These are phyloP conservation scores for Candida sphagnicola DNA, from an alignment of 805 yeast genomes.

Conservation along the genomic window DNA sequence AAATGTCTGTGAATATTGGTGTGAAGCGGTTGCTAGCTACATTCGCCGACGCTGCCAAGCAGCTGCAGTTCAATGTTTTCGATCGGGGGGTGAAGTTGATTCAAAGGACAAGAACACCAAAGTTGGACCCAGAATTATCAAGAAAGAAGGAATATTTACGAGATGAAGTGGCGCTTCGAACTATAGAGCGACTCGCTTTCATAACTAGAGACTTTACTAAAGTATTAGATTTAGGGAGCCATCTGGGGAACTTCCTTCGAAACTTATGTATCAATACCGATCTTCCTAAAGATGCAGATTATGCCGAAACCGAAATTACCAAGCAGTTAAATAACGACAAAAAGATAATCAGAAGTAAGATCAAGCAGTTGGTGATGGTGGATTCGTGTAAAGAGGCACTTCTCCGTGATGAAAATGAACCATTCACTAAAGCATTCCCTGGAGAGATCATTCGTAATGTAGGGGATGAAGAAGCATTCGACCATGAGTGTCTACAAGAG, in stretches of 20 bases:
- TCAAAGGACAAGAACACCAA: conserved; percentile 57
- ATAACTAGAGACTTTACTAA: conserved; percentile 59
- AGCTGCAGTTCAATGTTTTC: conserved; percentile 43
- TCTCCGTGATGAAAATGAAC: conserved; percentile 42
- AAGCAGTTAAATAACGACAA: conserved; percentile 50
- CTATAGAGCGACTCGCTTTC: conserved; percentile 72
- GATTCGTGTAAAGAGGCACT: conserved; percentile 58
- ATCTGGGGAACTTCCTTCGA: conserved; percentile 60
- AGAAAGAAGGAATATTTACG: conserved; percentile 67
- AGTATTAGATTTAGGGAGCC: conserved; percentile 70
- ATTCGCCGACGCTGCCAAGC: conserved; percentile 16
- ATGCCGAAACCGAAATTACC: conserved; percentile 35
- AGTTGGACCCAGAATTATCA: conserved; percentile 38
- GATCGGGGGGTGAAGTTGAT: conserved; percentile 56
- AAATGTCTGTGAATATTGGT: neutral
- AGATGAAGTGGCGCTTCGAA: conserved; percentile 67
- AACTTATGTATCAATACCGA: conserved; percentile 27
- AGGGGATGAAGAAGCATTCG: conserved; percentile 66
- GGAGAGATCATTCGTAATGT: conserved; percentile 47
- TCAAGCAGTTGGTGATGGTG: conserved; percentile 57
- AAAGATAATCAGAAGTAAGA: conserved; percentile 46
- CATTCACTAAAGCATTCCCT: conserved; percentile 38
- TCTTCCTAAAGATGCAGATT: conserved; percentile 22
- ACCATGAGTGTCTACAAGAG: conserved; percentile 34
- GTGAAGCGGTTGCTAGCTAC: conserved; percentile 21